Conservation (phyloP, 495 filamentous ascomycete species). For the Bacidia gigantensis region DNA sequence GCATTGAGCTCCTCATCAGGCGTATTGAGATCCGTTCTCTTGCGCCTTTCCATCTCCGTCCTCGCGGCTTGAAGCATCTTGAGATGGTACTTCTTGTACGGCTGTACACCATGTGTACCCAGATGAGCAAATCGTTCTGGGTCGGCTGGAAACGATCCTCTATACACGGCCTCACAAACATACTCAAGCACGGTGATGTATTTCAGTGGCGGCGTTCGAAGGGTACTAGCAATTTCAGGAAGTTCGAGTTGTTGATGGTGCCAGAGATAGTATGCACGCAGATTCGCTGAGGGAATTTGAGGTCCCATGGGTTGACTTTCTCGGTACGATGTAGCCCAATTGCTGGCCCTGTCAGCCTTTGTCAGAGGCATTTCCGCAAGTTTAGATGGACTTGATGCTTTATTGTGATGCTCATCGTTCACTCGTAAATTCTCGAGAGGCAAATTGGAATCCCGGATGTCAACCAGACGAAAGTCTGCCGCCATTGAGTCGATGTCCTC, state of each 20-base stretch:
- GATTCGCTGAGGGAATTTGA: slow-evolving; percentile 20
- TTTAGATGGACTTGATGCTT: no score
- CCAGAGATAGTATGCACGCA: slow-evolving; percentile 53
- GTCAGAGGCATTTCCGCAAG: no score
- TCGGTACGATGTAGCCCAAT: not conserved
- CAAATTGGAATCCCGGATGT: not conserved
- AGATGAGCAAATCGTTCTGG: not conserved
- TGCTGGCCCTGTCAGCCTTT: not conserved
- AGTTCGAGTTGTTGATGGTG: slow-evolving; percentile 29
- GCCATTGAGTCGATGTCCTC: not conserved
- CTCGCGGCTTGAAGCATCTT: not conserved
- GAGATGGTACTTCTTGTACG: not conserved
- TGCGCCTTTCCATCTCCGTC: not conserved
- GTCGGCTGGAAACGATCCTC: not conserved
- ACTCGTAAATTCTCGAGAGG: not conserved
- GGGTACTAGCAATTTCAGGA: slow-evolving; percentile 30
- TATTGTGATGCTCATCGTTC: not conserved
- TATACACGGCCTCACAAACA: slow-evolving; percentile 20
- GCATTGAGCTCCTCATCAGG: not conserved
- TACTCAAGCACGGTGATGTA: slow-evolving; percentile 36
- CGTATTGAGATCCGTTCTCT: not conserved
- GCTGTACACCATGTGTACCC: not conserved
- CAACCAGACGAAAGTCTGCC: not conserved
- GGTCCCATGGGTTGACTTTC: no score
- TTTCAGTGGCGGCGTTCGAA: slow-evolving; percentile 43